Evolutionary conservation across 2,329 filamentous ascomycete species (phyloP).

Genomic region (Apiospora pterosperma): DNA sequence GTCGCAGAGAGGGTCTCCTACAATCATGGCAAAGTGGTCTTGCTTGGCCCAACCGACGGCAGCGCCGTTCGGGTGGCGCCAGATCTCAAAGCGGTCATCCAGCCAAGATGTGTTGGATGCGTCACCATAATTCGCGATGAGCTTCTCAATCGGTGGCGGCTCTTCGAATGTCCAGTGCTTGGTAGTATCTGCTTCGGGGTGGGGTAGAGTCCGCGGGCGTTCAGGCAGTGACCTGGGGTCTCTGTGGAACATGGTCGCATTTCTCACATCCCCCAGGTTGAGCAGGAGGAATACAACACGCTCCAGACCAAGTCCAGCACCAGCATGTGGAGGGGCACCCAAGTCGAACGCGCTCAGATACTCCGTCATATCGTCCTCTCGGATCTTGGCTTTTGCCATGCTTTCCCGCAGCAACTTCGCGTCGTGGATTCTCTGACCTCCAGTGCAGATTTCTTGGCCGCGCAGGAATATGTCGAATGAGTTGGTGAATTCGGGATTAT

Average conservation of each 20-base stretch:
- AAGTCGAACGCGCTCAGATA: conserved; percentile 87
- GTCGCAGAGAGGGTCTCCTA: conserved; percentile 86
- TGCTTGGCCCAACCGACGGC: conserved; percentile 80
- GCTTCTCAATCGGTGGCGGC: conserved; percentile 70
- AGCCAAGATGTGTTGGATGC: conserved; percentile 93
- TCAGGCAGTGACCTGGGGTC: conserved; percentile 84
- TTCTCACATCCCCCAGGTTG: conserved; percentile 82
- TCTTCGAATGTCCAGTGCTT: conserved; percentile 44
- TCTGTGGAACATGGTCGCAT: conserved; percentile 82
- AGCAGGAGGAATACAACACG: conserved; percentile 83
- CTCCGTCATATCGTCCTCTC: conserved; percentile 81
- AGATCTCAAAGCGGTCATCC: conserved; percentile 83
- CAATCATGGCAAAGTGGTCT: conserved; percentile 72
- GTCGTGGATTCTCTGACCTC: conserved; percentile 90
- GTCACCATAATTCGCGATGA: conserved; percentile 94
- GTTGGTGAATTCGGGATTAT: conserved; percentile 69
- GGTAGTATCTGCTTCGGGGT: conserved; percentile 80
- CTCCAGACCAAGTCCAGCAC: conserved; percentile 86
- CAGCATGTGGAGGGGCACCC: conserved; percentile 84
- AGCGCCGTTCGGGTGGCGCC: conserved; percentile 76
- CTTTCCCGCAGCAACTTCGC: conserved; percentile 69
- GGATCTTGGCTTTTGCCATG: conserved; percentile 73
- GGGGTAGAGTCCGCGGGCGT: conserved; percentile 65
- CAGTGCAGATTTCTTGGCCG: conserved; percentile 88
- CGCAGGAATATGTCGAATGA: conserved; percentile 95